phyloP scores from a whole-genome alignment of 805 yeast species.

The Candida stauntonica region DNA sequence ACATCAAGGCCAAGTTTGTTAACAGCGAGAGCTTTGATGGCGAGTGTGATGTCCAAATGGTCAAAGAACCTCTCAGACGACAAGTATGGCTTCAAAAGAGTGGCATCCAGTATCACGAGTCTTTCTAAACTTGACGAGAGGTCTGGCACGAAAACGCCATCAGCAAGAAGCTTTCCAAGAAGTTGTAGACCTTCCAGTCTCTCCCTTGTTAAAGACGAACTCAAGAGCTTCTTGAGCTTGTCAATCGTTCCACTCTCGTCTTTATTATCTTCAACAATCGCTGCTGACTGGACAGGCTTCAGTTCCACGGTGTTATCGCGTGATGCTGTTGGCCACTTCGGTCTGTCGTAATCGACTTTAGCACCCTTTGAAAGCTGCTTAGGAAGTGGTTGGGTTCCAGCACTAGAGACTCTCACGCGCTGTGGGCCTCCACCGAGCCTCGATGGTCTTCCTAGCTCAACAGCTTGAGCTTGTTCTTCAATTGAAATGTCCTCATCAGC shows the following conservation, averaged over 20 bases:
- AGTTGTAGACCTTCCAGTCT: conserved; percentile 21
- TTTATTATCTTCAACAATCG: too few relatives aligned
- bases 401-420: conserved; percentile 21
- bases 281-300: too few relatives aligned
- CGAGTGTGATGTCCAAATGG: conserved; percentile 24
- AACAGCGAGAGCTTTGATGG: conserved; percentile 31
- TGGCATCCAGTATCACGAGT: conserved; percentile 26
- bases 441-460: conserved; percentile 23
- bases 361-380: conserved; percentile 19
- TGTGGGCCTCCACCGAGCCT: conserved; percentile 26
- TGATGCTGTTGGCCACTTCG: conserved; percentile 4
- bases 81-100: conserved; percentile 29
- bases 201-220: conserved; percentile 25
- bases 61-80: conserved; percentile 25
- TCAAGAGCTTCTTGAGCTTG: conserved; percentile 12
- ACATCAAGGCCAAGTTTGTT: conserved; percentile 23
- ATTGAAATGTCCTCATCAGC: neutral
- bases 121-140: conserved; percentile 20
- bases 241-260: too few relatives aligned
- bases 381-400: conserved; percentile 16
- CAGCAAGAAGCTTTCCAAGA: conserved; percentile 7
- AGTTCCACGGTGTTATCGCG: conserved; percentile 7
- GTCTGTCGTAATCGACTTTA: conserved; percentile 6
- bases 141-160: conserved; percentile 6
- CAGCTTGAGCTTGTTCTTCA: conserved; percentile 1